Evolutionary conservation across 768 basidiomycete genomes (phyloP), one percentile per base, ranked within the genome.

Genomic region (Pleurotus djamor): DNA sequence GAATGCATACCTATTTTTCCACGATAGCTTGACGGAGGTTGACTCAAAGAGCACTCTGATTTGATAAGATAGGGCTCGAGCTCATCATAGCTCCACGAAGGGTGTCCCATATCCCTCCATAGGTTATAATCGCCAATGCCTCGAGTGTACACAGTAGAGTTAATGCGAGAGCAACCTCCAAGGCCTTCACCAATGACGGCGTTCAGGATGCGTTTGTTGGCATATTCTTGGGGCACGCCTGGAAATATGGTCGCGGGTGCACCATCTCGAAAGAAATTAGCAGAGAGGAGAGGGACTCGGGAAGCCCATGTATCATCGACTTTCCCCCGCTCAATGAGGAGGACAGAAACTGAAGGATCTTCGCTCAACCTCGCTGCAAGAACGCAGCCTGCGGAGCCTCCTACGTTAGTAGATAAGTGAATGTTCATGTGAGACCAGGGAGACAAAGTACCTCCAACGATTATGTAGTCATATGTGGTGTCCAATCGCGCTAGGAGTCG

Each of bases 311-410:
- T 17, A 16, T 47, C 45, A 2, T 17, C 45, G 16, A 47, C n/a
- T 12, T n/a, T 47, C 2, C 45, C 45, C 3, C 45, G 45, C 34
- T 64, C 63, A 21, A 62, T 54, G 32, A 64, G 59, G 4, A 64
- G 50, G 13, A 64, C 58, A 4, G 58, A 37, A 5, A 45, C 52
- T 10, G 57, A 10, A 17, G 14, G 54, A 52, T 64, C 62, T 43
- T 64, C 63, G 34, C 62, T 47, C 4, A 64, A 43, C 8, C 63
- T 58, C 32, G 61, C 58, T 16, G 61, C 63, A 12, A 63, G 44
- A 21, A 48, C 48, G 36, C 62, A 51, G 21, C 61, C 61, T 5
- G 63, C 63, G 13, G 63, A 57, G 55, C 60, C 13, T 17, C 33
- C 35, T 61, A 14, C 37, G n/a, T n/a, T n/a, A n/a, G n/a, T n/a